Percentiles rank a stretch among this genome's conserved stretches.
Evolutionary conservation across 176 grass and related monocot species (phyloP).

Genomic region (Thalia dealbata): DNA sequence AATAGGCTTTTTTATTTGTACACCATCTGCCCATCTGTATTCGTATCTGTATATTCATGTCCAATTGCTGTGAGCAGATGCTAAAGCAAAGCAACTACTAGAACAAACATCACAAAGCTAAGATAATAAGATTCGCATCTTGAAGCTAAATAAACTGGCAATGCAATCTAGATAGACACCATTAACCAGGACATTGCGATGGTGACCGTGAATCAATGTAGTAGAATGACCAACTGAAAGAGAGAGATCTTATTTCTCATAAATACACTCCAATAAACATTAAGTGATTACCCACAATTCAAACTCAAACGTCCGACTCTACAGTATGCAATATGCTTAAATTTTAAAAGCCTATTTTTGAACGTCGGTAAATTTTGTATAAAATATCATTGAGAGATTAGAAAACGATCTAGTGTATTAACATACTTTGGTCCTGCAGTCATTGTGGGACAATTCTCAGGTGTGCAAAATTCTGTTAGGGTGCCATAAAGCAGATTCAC

Average conservation of each 20-base stretch:
- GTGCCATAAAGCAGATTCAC: constrained; percentile 93
- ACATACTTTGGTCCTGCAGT: constrained; percentile 89
- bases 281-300: too few relatives aligned
- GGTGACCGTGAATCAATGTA: background rate
- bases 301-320: background rate
- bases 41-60: constrained; percentile 56
- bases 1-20: constrained; percentile 96
- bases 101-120: background rate
- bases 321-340: background rate
- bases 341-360: background rate
- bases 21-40: constrained; percentile 97
- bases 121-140: background rate
- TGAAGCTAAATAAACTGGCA: background rate
- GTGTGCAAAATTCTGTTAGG: constrained; percentile 85
- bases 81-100: background rate
- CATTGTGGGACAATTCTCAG: constrained; percentile 88
- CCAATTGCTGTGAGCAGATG: background rate
- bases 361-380: background rate
- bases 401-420: background rate
- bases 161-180: background rate
- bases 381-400: background rate
- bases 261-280: too few relatives aligned
- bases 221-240: background rate
- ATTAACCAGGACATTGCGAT: background rate
- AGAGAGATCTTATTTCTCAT: background rate